Base-by-base conservation (phyloP, 1,284 basidiomycete genomes). In the Cutaneotrichosporon curvatum region DNA sequence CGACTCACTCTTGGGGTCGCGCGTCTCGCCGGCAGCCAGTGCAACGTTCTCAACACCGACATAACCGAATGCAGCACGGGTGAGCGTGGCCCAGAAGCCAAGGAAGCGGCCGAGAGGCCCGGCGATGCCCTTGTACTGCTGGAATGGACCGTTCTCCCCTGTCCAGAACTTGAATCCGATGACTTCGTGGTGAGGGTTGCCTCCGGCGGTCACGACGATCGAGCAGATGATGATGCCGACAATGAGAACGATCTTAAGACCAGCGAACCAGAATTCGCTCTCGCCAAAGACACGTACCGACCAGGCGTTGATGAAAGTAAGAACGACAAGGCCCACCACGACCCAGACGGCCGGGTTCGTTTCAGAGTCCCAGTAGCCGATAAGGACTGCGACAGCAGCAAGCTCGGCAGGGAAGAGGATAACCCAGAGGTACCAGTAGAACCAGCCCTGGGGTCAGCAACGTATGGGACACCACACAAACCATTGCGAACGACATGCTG, bases 241-340 rank as follows among this genome's bases (percentile, higher is more conserved):
- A 56, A 87, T 85, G 7, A 84, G 85, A 43, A 87, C 68, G 18
- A 88, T 81, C 70, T 88, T 87, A 68, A 87, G 82, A 8, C 82
- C 83, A 10, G 78, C 43, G 21, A 47, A 50, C 40, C 40, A 50
- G 42, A 73, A 73, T 54, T 73, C 72, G 34, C 45, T 51, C 51
- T 73, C 72, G 22, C 68, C 71, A 47, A 63, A 73, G 11, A 59
- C 60, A 14, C 81, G 81, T 78, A 23, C 85, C 84, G 47, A 82
- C 73, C 60, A 84, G 4, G 37, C 44, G 41, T 51, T 55, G 37
- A 55, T 49, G 20, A 71, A 70, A 21, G 87, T 70, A 38, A 84
- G 81, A 10, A 88, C 75, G 21, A 84, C 68, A 55, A 88, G 72
- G 58, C 80, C 83, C 51, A 91, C 73, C 0, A 81, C 76, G 48